These are phyloP conservation scores for Cerrena zonata DNA, from an alignment of 1,284 basidiomycete genomes.

Conservation along the genomic window DNA sequence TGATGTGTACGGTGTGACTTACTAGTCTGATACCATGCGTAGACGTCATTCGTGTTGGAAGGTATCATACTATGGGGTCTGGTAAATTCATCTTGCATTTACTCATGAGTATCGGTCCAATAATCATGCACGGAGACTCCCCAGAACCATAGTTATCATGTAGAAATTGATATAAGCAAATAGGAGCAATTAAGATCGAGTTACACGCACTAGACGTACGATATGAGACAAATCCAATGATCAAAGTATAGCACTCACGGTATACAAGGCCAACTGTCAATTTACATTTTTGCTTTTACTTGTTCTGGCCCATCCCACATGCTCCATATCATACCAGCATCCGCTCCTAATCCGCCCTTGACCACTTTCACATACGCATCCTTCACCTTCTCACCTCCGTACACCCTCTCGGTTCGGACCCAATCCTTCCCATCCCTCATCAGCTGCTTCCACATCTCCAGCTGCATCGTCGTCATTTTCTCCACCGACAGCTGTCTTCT, in stretches of 20 bases:
- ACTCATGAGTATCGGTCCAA: too few relatives aligned
- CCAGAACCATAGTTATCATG: too few relatives aligned
- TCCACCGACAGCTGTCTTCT: constrained; percentile 37
- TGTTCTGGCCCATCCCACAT: constrained; percentile 41
- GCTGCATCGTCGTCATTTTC: constrained; percentile 46
- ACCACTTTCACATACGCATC: constrained; percentile 41
- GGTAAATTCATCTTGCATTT: too few relatives aligned
- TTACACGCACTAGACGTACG: too few relatives aligned
- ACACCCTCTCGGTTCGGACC: constrained; percentile 45
- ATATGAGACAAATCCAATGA: too few relatives aligned
- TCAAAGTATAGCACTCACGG: not conserved
- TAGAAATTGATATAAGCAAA: too few relatives aligned
- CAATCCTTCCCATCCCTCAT: constrained; percentile 50
- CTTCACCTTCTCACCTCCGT: constrained; percentile 42
- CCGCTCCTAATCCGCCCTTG: constrained; percentile 42
- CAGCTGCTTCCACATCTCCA: constrained; percentile 47
- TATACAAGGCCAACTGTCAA: not conserved
- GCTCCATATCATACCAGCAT: constrained; percentile 55
- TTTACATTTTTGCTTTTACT: not conserved
- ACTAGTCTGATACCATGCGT: too few relatives aligned
- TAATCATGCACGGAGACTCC: too few relatives aligned
- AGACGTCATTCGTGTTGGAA: too few relatives aligned
- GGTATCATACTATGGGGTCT: too few relatives aligned
- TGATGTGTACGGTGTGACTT: too few relatives aligned
- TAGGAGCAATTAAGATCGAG: too few relatives aligned